Base-by-base conservation (phyloP, 805 yeast species). In the Cyberlindnera samutprakarnensis region DNA sequence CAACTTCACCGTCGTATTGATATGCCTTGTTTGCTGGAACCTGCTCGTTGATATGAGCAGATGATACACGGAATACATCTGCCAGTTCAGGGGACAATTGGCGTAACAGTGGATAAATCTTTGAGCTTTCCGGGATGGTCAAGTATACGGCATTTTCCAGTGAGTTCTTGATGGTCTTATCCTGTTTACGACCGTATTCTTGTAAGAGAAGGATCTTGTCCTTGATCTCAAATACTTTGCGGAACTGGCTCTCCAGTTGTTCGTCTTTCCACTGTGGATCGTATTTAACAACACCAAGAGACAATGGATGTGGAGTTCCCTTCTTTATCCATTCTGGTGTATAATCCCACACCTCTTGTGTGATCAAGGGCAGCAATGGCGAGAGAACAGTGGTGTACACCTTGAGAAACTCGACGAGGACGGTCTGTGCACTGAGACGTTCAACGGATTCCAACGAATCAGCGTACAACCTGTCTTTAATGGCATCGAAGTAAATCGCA, bases 311-410 rank as follows among this genome's bases (percentile, higher is more conserved):
- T 4, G 21, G 25, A 6, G 35, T 25, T 4, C 32, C 40, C 6
- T 40, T 30, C 5, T 28, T 27, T 18, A 31, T 47, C 62, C 57
- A 34, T 23, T 28, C 18, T 19, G 43, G 9, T 72, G 77, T 4
- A 71, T 47, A 64, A 23, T 73, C 72, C 95, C 96, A 88, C 0
- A 75, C 86, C 49, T 92, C 96, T 56, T 92, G 97, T 0, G 90
- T 68, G 35, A 88, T 61, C 4, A 85, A 53, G 1, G 99, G 99
- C 23, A 81, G 58, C 1, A 92, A 73, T 2, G 98, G 97, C 1
- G 87, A 68, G 35, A 90, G 52, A 2, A 84, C 53, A 0, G 83
- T 69, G n/a, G 75, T 54, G 47, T 86, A 82, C 0, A 75, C 66
- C 26, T 62, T 64, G 13, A 86, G 59, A 11, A 84, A 62, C 40